Evolutionary conservation across 2,329 filamentous ascomycete genomes (phyloP).

Genomic region (Fusarium humuli): DNA sequence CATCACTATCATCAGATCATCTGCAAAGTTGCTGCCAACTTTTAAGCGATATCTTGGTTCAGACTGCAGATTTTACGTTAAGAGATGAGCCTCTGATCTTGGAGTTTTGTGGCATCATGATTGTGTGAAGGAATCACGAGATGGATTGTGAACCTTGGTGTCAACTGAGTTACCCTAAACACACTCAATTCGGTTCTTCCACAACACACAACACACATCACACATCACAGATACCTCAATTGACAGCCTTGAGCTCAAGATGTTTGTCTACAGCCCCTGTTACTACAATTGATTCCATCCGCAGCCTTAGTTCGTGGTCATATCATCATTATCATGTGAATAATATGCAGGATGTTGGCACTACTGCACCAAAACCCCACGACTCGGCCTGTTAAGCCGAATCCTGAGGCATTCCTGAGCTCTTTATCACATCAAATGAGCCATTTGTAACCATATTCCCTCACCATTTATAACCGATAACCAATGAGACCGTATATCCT

Average conservation of each 20-base stretch:
- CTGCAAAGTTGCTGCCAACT: not conserved
- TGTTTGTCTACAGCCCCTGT: not conserved
- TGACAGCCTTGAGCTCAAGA: not conserved
- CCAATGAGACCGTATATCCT: conserved; percentile 38
- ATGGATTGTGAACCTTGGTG: not conserved
- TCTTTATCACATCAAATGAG: not conserved
- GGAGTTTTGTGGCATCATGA: not conserved
- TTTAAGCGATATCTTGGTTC: not conserved
- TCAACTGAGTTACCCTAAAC: conserved; percentile 2
- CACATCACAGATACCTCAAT: not conserved
- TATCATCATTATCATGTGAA: conserved; percentile 3
- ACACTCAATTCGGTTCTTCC: not conserved
- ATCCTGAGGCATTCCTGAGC: conserved; percentile 4
- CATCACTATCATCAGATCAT: conserved; percentile 34
- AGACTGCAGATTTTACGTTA: not conserved
- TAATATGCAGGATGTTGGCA: conserved; percentile 4
- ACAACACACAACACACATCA: not conserved
- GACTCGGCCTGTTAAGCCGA: conserved; percentile 4
- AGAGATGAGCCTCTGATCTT: conserved; percentile 1
- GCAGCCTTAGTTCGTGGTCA: not conserved
- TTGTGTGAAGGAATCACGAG: not conserved
- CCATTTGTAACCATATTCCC: conserved; percentile 24
- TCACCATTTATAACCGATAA: conserved; percentile 16
- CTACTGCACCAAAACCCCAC: conserved; percentile 27
- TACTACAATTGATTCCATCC: rapidly evolving